A percentile compares a stretch with the other conserved stretches of the same genome.
Conservation (phyloP, 768 basidiomycete species). For the Clitopilus passeckerianus region DNA sequence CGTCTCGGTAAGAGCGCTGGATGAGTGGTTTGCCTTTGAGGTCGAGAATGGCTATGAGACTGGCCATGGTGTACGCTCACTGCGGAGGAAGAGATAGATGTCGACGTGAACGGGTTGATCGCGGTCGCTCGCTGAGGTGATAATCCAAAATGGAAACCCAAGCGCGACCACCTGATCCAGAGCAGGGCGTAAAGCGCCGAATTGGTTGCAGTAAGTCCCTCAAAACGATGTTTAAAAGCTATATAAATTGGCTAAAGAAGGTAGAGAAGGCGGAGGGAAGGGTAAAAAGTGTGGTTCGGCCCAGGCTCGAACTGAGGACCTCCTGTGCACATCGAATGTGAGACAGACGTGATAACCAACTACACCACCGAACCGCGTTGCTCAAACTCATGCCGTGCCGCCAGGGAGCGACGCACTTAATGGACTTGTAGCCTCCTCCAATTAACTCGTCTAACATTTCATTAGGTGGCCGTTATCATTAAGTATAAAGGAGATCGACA, state of each 20-base stretch:
- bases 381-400: background rate
- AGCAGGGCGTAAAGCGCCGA: background rate
- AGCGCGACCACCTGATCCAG: background rate
- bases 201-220: too few relatives aligned
- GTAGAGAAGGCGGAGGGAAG: too few relatives aligned
- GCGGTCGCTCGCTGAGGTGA: background rate
- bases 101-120: background rate
- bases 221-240: too few relatives aligned
- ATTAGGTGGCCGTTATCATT: background rate
- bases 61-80: conserved; percentile 33
- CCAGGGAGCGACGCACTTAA: background rate
- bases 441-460: background rate
- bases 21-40: conserved; percentile 98
- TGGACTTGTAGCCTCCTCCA: background rate
- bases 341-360: conserved; percentile 76
- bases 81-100: background rate
- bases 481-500: background rate
- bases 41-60: conserved; percentile 90
- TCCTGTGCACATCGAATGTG: conserved; percentile 7
- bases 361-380: conserved; percentile 48
- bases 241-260: too few relatives aligned
- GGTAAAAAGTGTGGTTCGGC: conserved; percentile 6
- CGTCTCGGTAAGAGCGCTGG: conserved; percentile 94
- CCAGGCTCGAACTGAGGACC: conserved; percentile 12
- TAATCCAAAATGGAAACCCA: background rate